These are phyloP conservation scores for Gymnopus androsaceus DNA, from an alignment of 1,284 basidiomycete genomes.

Conservation along the genomic window DNA sequence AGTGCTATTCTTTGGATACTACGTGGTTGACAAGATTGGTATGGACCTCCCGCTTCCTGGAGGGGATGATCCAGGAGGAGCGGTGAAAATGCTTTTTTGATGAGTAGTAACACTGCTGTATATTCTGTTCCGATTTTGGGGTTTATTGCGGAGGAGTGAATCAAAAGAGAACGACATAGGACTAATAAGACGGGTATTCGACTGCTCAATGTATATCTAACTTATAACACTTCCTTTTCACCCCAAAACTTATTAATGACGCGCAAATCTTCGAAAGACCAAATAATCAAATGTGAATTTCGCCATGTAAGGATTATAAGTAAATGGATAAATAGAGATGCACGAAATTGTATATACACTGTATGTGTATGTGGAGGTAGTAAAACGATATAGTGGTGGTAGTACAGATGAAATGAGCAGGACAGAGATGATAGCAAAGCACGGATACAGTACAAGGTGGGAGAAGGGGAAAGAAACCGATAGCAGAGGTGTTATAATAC, in stretches of 20 bases:
- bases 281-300: too few species aligned
- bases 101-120: too few species aligned
- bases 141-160: too few species aligned
- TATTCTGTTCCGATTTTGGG: too few species aligned
- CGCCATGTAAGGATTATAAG: too few species aligned
- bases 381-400: not conserved
- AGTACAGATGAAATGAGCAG: not conserved
- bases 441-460: not conserved
- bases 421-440: not conserved
- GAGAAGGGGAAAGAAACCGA: not conserved
- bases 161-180: too few species aligned
- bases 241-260: too few species aligned
- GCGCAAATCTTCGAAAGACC: too few species aligned
- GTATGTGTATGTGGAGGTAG: not conserved
- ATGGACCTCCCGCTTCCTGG: slow-evolving; percentile 41
- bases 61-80: slow-evolving; percentile 16
- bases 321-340: too few species aligned
- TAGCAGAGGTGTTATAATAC: not conserved
- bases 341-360: not conserved
- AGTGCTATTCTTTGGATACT: slow-evolving; percentile 86
- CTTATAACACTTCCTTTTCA: too few species aligned
- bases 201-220: too few species aligned
- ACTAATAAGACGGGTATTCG: too few species aligned
- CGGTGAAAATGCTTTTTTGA: slow-evolving; percentile 1
- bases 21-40: slow-evolving; percentile 60